Base-by-base conservation (phyloP, 148 eudicot species). In the Chenopodium suecicum region DNA sequence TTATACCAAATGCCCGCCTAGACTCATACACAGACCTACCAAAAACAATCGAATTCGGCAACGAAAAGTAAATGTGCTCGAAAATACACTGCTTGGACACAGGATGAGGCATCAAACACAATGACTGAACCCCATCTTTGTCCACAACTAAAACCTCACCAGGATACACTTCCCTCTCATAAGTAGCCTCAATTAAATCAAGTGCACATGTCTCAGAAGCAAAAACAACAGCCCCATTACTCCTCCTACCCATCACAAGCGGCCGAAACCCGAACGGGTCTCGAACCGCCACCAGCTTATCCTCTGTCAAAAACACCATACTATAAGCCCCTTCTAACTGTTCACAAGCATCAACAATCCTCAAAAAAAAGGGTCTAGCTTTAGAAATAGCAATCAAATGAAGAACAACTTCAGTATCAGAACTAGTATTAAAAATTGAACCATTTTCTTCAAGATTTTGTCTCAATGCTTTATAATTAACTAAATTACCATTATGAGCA, bases 201-300 rank as follows among this genome's bases (percentile, higher is more conserved):
- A 94, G 86, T 0, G 98, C 98, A 84, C 98, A 94, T 17, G 98
- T 94, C 83, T 94, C 98, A 4, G 95, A 91, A 2, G 98, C 98
- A 46, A 94, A 94, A 19, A 94, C 97, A 19, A 91, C 79, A 37
- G 98, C 94, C 2, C 98, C 98, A 74, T 94, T 94, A 62, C 91
- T 89, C 82, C 95, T 88, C 80, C 94, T 85, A 10, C 98, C 98
- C 98, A 94, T 94, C 4, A 94, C 97, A 67, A 94, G 79, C 0
- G 98, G 98, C n/a, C 98, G 82, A 82, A 94, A 94, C 37, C 98
- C 98, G 62, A 20, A 87, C 0, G 98, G 98, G 82, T 94, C 98
- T 10, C 98, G 79, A 19, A 93, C 95, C 4, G 98, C 98, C 8
- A 94, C 97, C 27, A 94, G 81, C 77, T 93, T 91, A 74, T 91